These are phyloP conservation scores for Aureobasidium sp. DNA, from an alignment of 2,329 filamentous ascomycete species.

Conservation along the genomic window DNA sequence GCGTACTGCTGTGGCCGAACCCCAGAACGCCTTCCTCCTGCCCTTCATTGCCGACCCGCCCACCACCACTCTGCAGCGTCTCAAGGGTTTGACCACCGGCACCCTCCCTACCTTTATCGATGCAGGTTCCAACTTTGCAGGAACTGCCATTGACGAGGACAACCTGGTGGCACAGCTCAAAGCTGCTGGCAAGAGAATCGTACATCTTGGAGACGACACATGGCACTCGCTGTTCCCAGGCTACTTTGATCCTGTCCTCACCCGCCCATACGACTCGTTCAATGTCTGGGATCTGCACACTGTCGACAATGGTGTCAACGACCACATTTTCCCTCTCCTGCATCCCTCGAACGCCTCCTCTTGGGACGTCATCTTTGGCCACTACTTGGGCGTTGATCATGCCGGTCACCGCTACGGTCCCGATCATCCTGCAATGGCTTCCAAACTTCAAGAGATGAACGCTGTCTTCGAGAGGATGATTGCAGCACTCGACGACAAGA, in stretches of 20 bases:
- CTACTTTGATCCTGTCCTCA: constrained; percentile 85
- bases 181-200: constrained; percentile 65
- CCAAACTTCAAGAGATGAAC: constrained; percentile 90
- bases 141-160: constrained; percentile 92
- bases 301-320: constrained; percentile 87
- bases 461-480: constrained; percentile 66
- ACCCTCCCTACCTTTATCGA: constrained; percentile 94
- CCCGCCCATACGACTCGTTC: constrained; percentile 88
- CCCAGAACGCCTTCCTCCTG: constrained; percentile 77
- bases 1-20: constrained; percentile 67
- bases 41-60: constrained; percentile 97
- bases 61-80: constrained; percentile 81
- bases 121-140: constrained; percentile 88
- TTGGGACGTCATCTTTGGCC: constrained; percentile 94
- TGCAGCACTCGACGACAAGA: constrained; percentile 69
- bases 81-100: constrained; percentile 92
- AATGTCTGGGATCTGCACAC: constrained; percentile 98
- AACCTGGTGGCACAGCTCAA: constrained; percentile 61
- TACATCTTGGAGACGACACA: constrained; percentile 95
- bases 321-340: constrained; percentile 82
- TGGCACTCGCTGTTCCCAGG: constrained; percentile 90
- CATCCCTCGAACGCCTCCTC: constrained; percentile 55
- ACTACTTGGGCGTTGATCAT: constrained; percentile 93
- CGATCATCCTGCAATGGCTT: constrained; percentile 82
- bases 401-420: constrained; percentile 94